Percentiles rank a stretch among this genome's conserved stretches.
Conservation (phyloP, 495 filamentous ascomycete genomes). For the Hypoxylon lienhwacheense region DNA sequence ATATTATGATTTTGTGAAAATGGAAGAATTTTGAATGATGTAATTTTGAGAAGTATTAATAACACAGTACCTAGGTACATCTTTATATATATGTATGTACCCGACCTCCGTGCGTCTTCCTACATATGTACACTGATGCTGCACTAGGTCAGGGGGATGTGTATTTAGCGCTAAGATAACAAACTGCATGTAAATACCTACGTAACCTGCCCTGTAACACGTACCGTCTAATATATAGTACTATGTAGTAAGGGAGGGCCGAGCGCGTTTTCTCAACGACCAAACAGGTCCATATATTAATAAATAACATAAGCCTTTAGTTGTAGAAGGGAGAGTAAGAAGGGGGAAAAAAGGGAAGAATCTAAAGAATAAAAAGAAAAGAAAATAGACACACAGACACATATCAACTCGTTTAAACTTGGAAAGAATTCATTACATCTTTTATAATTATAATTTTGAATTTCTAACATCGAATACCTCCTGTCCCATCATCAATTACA, state of each 20-base stretch:
- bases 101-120: slow-evolving; percentile 9
- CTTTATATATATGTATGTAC: not conserved
- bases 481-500: too few relatives aligned
- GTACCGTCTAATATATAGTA: too few relatives aligned
- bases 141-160: slow-evolving; percentile 1
- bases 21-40: too few relatives aligned
- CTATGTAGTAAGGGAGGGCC: slow-evolving; percentile 20
- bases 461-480: not conserved
- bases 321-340: not conserved
- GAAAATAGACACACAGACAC: not conserved
- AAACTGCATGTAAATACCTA: not conserved
- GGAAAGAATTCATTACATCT: not conserved
- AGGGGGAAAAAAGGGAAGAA: not conserved
- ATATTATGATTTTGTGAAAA: not conserved
- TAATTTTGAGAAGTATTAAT: not conserved
- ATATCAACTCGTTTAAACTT: not conserved
- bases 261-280: slow-evolving; percentile 19
- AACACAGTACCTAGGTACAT: not conserved
- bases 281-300: too few relatives aligned
- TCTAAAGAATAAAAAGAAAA: not conserved
- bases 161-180: slow-evolving; percentile 19
- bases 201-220: too few relatives aligned
- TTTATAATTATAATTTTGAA: too few relatives aligned
- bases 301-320: too few relatives aligned
- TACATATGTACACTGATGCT: slow-evolving; percentile 18